Base-by-base conservation (phyloP, 164 flowering plant genomes). In the Chimonanthus salicifolius region DNA sequence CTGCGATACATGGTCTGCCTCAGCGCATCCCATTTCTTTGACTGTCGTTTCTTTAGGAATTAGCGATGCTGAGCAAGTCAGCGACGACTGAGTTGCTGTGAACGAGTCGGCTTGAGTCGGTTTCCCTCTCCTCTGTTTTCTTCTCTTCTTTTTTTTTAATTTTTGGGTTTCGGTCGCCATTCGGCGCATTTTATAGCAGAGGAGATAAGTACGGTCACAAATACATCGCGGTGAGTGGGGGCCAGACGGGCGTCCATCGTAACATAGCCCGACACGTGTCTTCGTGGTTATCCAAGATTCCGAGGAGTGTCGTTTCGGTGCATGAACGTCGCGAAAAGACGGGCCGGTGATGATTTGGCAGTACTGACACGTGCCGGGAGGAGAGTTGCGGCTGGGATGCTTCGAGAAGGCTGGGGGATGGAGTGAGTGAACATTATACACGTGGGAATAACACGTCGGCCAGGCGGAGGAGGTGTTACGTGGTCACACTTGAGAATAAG, bases 281-380 rank as follows among this genome's bases (percentile, higher is more conserved):
- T 0, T 6, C 2, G n/a, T 45, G 18, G 2, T 20, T 20, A 79
- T 84, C 82, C 74, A 64, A 45, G 67, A 63, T 3, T 45, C 20
- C 13, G 7, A 72, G 7, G 5, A 0, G 45, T 18, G 58, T 51
- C 58, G 13, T 51, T 48, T 18, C 8, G 75, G 78, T 83, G 77
- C 85, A 83, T 79, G 85, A 76, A 80, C 78, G 74, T 63, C 48
- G 78, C 9, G 9, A 49, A 58, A 13, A n/a, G 48, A 11, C 10
- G n/a, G 9, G 43, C 3, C 4, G 18, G 6, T 43, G 68, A 62
- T 62, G 73, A 79, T 69, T 78, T 72, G 73, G 49, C 68, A 10
- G 43, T 7, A 0, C 3, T 54, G 71, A 69, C 83, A 77, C 82
- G 87, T 76, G 82, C 63, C 75, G 16, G 4, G 4, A 0, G 4